Evolutionary conservation across 805 yeast species (phyloP).

Genomic region (Candida mattraensis): DNA sequence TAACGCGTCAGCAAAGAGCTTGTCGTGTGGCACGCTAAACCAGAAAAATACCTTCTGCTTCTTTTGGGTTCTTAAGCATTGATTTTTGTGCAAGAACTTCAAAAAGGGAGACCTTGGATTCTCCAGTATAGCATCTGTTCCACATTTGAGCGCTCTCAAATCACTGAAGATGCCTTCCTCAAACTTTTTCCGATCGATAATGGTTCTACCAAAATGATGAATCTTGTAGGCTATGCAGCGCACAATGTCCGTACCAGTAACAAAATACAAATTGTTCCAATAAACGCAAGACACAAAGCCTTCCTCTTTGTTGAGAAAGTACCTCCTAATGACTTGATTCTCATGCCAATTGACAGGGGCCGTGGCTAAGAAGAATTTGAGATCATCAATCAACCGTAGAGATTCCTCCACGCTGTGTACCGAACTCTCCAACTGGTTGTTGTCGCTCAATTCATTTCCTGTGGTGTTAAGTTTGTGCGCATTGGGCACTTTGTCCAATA

Average conservation of each 20-base stretch:
- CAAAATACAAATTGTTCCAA: constrained; percentile 87
- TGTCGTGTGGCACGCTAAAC: constrained; percentile 94
- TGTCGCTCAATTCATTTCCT: neutral
- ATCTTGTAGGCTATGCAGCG: constrained; percentile 86
- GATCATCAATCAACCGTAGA: constrained; percentile 64
- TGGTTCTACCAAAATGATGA: constrained; percentile 84
- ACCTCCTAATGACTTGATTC: constrained; percentile 82
- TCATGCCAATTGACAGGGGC: constrained; percentile 96
- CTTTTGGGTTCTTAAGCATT: constrained; percentile 90
- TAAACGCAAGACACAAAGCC: constrained; percentile 90
- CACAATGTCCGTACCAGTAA: constrained; percentile 96
- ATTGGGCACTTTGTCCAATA: constrained; percentile 9
- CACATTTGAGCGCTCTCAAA: constrained; percentile 80
- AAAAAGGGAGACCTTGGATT: constrained; percentile 83
- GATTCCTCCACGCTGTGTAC: constrained; percentile 44
- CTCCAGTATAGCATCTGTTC: constrained; percentile 83
- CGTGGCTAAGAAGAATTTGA: constrained; percentile 83
- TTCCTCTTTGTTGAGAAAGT: constrained; percentile 82
- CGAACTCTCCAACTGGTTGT: constrained; percentile 1
- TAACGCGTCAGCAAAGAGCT: constrained; percentile 86
- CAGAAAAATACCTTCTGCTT: constrained; percentile 96
- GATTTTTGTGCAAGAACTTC: constrained; percentile 79
- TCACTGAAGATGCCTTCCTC: constrained; percentile 97
- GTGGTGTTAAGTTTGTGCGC: constrained; percentile 2
- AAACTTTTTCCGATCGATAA: constrained; percentile 85